Base-by-base conservation (phyloP, 352 stramenopile genomes). In the Phytophthora tubulina region DNA sequence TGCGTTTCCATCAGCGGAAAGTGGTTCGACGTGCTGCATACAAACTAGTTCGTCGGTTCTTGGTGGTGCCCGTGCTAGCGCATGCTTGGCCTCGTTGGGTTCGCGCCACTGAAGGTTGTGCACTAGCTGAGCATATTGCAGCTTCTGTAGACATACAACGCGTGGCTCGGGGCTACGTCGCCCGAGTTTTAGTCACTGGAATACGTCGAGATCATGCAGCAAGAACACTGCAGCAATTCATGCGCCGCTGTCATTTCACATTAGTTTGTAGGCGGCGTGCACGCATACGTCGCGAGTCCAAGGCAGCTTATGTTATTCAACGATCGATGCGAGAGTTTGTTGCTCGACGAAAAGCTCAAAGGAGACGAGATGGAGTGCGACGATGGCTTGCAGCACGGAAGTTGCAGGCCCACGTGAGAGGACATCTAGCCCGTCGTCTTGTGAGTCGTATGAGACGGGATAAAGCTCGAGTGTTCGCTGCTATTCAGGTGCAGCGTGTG, bases 391-490 rank as follows among this genome's bases (percentile, higher is more conserved):
- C 55, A 36, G 78, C 79, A 53, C 70, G 77, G 1, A 73, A 63
- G 15, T 67, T 93, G 39, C 86, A 91, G 59, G 55, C 80, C 1
- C 63, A 78, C 14, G 80, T 74, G n/a, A 72, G 83, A 36, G 80
- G 80, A 0, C 45, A 81, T 60, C 44, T 65, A n/a, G 83, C 70
- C 2, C 74, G 83, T 4, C 14, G 32, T 6, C 1, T 57, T 9
- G 76, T 60, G 7, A 6, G 15, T 0, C 10, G 42, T 8, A 57
- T 68, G 6, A 53, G 54, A 6, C 13, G 27, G 10, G 3, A 56
- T 3, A 60, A 35, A 14, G 8, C 38, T 30, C 68, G 41, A 52
- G 14, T 44, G 1, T 4, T 38, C 17, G 69, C 72, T 55, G 79
- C 75, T 54, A 53, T 67, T 0, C 0, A 21, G 8, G 13, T 89